A percentile compares a stretch with the other conserved stretches of the same genome.
These are phyloP conservation scores for Saksenaea vasiformis DNA, from an alignment of 371 early-diverging fungal species.

Conservation along the genomic window DNA sequence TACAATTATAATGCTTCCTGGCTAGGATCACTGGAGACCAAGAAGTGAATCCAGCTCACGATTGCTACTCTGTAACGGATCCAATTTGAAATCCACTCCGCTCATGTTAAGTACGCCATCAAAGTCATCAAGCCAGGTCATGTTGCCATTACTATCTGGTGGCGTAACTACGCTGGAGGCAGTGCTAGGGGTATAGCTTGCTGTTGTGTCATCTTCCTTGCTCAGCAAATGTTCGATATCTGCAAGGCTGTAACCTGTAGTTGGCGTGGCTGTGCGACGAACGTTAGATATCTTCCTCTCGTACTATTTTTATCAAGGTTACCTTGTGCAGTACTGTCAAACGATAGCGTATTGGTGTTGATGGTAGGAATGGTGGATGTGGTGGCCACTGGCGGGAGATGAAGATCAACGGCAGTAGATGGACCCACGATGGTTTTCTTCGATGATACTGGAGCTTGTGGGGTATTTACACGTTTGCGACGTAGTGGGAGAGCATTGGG, in stretches of 20 bases:
- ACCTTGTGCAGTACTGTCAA: background rate
- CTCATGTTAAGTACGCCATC: background rate
- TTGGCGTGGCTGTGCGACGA: background rate
- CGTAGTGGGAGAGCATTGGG: background rate
- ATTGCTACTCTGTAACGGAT: background rate
- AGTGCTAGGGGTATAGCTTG: background rate
- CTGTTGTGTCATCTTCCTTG: background rate
- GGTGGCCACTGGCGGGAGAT: background rate
- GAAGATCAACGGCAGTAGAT: background rate
- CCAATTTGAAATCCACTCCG: slow-evolving; percentile 1
- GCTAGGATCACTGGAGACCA: background rate
- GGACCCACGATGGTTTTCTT: background rate
- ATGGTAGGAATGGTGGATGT: background rate
- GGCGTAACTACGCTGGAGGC: background rate
- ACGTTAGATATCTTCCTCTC: background rate
- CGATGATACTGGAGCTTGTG: background rate
- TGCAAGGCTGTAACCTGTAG: background rate
- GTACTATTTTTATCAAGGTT: background rate
- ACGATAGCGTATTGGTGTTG: background rate
- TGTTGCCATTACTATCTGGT: background rate
- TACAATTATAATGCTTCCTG: background rate
- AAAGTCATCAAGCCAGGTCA: background rate
- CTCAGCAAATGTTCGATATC: background rate
- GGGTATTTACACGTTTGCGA: background rate
- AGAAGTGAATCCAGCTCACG: background rate